A percentile compares a stretch with the other conserved stretches of the same genome.
These are phyloP conservation scores for Komagataella pastoris DNA, from an alignment of 805 yeast species.

Conservation along the genomic window DNA sequence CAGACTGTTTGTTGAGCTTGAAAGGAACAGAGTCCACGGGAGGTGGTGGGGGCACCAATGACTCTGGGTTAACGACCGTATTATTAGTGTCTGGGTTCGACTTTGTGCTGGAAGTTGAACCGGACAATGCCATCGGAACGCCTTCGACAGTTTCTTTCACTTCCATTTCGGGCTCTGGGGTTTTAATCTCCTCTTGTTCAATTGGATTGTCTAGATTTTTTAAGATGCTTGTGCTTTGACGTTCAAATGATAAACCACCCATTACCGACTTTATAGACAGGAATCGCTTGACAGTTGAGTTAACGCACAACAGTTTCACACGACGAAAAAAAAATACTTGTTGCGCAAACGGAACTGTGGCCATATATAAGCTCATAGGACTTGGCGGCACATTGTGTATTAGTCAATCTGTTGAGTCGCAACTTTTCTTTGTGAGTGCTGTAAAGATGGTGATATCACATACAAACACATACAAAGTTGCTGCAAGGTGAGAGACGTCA, in stretches of 20 bases:
- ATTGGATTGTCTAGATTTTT: background rate
- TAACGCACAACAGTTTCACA: background rate
- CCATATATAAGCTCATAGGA: background rate
- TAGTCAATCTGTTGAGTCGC: background rate
- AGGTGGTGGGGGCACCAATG: constrained; percentile 2
- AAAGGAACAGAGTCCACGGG: constrained; percentile 17
- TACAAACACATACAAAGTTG: background rate
- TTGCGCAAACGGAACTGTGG: background rate
- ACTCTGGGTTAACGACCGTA: background rate
- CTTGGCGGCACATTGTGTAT: background rate
- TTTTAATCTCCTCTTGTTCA: background rate
- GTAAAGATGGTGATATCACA: background rate
- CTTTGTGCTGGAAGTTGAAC: background rate
- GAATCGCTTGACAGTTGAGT: background rate
- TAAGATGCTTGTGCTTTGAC: background rate
- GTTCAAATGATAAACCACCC: background rate
- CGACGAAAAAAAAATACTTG: background rate
- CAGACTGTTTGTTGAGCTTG: constrained; percentile 32
- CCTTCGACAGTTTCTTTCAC: background rate
- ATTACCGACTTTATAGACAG: background rate
- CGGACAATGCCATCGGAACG: background rate
- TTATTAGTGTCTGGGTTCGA: background rate
- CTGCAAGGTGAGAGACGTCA: background rate
- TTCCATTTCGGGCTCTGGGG: background rate
- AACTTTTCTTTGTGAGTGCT: background rate